These are phyloP conservation scores for Echium plantagineum DNA, from an alignment of 257 asterid species.

Conservation along the genomic window DNA sequence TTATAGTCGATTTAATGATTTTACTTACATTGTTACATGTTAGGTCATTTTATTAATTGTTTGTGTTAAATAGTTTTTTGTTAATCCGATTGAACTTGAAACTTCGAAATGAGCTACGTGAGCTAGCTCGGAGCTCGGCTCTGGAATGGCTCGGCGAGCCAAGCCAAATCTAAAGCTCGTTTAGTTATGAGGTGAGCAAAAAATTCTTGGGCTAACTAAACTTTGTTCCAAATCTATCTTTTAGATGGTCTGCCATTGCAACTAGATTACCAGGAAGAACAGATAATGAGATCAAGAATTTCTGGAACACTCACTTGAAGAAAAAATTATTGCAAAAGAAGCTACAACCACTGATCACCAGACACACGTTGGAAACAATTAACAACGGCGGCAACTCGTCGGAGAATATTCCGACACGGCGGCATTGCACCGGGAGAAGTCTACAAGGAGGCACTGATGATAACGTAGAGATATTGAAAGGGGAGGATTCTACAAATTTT, in stretches of 20 bases:
- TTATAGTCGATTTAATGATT: too few relatives aligned
- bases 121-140: too few relatives aligned
- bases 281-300: constrained; percentile 2
- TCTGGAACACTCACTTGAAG: constrained; percentile 17
- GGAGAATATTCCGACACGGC: neutral
- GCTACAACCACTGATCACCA: neutral
- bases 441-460: neutral
- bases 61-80: too few relatives aligned
- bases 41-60: too few relatives aligned
- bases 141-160: too few relatives aligned
- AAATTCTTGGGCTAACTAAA: too few relatives aligned
- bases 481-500: constrained; percentile 1
- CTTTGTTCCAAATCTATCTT: neutral
- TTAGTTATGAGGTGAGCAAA: too few relatives aligned
- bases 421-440: neutral
- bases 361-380: neutral
- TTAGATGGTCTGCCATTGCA: constrained; percentile 6
- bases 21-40: too few relatives aligned
- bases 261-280: constrained; percentile 2
- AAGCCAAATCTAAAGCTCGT: too few relatives aligned
- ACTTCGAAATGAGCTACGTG: too few relatives aligned
- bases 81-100: too few relatives aligned
- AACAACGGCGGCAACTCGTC: neutral
- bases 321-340: constrained; percentile 8
- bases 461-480: neutral